phyloP scores from a whole-genome alignment of 1,284 basidiomycete genomes.

The Heliocybe sulcata region DNA sequence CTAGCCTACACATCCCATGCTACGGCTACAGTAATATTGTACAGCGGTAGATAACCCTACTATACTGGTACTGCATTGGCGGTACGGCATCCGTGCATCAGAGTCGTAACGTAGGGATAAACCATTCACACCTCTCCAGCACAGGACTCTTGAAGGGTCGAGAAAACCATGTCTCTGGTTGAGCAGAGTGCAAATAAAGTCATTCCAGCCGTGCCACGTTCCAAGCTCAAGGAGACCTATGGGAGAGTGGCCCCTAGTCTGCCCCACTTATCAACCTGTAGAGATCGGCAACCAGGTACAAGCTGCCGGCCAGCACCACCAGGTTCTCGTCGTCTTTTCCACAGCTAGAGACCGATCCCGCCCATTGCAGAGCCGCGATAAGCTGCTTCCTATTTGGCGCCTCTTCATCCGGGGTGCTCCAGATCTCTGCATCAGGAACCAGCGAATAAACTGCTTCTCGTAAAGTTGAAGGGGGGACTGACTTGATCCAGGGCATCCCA shows the following conservation, averaged over 20 bases:
- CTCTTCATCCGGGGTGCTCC: constrained; percentile 26
- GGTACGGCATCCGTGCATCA: too few species aligned
- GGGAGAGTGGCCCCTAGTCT: neutral
- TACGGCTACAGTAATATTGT: too few species aligned
- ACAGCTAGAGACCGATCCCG: constrained; percentile 15
- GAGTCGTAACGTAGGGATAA: too few species aligned
- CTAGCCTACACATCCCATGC: too few species aligned
- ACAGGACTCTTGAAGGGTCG: too few species aligned
- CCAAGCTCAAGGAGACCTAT: neutral
- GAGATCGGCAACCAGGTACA: constrained; percentile 88
- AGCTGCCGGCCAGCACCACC: constrained; percentile 78
- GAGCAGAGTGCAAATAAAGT: too few species aligned
- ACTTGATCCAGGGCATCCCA: constrained; percentile 88
- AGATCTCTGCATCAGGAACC: constrained; percentile 35
- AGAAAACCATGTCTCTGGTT: too few species aligned
- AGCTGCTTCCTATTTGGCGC: constrained; percentile 15
- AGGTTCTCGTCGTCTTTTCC: constrained; percentile 32
- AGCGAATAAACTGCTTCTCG: constrained; percentile 32
- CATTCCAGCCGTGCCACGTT: too few species aligned
- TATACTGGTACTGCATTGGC: too few species aligned
- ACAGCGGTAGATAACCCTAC: too few species aligned
- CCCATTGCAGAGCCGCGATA: constrained; percentile 14
- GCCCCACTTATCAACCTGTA: constrained; percentile 45
- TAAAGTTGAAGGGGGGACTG: constrained; percentile 47
- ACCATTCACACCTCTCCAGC: too few species aligned